A percentile compares a stretch with the other conserved stretches of the same genome.
Conservation (phyloP, 2,329 filamentous ascomycete species). For the Verticillium albo-atrum region DNA sequence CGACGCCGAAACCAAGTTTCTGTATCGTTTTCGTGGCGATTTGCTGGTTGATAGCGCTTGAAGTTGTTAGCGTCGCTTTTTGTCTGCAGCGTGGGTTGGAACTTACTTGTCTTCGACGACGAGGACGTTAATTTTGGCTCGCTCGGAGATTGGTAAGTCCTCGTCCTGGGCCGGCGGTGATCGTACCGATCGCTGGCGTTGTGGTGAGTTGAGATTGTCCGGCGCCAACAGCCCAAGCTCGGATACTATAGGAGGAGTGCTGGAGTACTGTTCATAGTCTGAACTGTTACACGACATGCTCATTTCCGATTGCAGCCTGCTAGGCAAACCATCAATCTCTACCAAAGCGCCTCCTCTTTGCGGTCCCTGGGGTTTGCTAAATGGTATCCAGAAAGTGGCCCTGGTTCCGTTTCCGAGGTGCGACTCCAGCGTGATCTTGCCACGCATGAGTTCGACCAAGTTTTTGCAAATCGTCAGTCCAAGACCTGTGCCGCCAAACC, state of each 20-base stretch:
- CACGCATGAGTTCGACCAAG: slow-evolving; percentile 73
- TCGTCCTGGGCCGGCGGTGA: slow-evolving; percentile 34
- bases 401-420: slow-evolving; percentile 63
- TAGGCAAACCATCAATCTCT: slow-evolving; percentile 60
- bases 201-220: slow-evolving; percentile 18
- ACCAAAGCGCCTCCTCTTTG: slow-evolving; percentile 40
- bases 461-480: slow-evolving; percentile 81
- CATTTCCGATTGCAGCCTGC: slow-evolving; percentile 60
- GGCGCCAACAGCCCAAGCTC: slow-evolving; percentile 8
- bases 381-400: slow-evolving; percentile 73
- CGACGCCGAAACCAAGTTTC: slow-evolving; percentile 68
- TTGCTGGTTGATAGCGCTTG: slow-evolving; percentile 63
- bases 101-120: slow-evolving; percentile 78
- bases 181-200: slow-evolving; percentile 27
- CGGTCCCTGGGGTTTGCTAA: slow-evolving; percentile 60
- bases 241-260: slow-evolving; percentile 30
- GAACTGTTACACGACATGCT: slow-evolving; percentile 65
- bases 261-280: slow-evolving; percentile 48
- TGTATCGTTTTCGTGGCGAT: slow-evolving; percentile 72
- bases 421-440: slow-evolving; percentile 67
- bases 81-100: background rate
- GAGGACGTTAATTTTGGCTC: slow-evolving; percentile 63
- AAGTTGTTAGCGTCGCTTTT: background rate
- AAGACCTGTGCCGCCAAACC: slow-evolving; percentile 75
- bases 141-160: slow-evolving; percentile 50